phyloP scores from a whole-genome alignment of 306 rosid species.

The Cucurbita moschata region DNA sequence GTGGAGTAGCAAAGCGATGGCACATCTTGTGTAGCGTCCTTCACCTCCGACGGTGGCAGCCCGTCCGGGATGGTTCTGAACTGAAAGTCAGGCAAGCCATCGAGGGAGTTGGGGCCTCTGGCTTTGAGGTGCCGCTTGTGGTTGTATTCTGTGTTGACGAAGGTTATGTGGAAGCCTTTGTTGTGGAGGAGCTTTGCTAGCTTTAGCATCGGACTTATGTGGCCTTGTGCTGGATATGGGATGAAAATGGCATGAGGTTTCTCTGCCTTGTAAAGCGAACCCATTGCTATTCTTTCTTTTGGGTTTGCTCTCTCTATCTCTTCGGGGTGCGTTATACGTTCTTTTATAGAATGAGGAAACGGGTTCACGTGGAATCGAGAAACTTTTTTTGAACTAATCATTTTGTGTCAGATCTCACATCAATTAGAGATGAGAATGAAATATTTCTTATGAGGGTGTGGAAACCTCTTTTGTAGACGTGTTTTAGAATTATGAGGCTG shows the following conservation, averaged over 20 bases:
- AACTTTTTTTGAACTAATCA: no score
- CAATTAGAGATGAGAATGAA: no score
- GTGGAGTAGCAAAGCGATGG: constrained; percentile 8
- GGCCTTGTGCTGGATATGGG: constrained; percentile 19
- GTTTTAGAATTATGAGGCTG: no score
- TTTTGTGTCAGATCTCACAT: no score
- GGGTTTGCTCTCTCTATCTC: no score
- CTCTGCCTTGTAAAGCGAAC: background rate
- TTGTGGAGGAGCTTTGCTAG: constrained; percentile 13
- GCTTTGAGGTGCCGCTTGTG: background rate
- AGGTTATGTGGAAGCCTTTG: constrained; percentile 13
- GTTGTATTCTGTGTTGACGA: constrained; percentile 11
- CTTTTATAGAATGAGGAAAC: no score
- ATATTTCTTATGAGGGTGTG: no score
- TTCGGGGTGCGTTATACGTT: no score
- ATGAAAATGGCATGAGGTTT: constrained; percentile 9
- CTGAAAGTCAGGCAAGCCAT: constrained; percentile 8
- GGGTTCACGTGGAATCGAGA: no score
- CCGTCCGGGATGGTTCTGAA: constrained; percentile 16
- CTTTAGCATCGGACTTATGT: constrained; percentile 11
- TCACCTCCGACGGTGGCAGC: background rate
- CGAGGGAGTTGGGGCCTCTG: background rate
- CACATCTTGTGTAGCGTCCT: background rate
- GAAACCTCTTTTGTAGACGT: no score
- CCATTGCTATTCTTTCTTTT: background rate